Conservation (phyloP, 306 rosid genomes). For the Argentina anserina region DNA sequence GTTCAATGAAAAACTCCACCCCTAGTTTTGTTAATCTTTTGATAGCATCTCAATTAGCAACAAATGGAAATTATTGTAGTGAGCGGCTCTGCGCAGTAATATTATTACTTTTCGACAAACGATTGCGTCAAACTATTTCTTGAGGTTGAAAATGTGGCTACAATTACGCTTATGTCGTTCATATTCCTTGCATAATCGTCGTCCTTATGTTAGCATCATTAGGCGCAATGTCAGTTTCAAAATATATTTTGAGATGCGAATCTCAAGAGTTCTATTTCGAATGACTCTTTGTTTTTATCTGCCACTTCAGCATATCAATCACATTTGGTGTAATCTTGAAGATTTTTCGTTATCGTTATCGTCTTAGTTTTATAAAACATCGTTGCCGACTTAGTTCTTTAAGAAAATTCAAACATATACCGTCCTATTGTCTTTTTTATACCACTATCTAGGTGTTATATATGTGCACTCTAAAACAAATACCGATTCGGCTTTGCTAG, state of each 20-base stretch:
- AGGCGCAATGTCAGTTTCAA: background rate
- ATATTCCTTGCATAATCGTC: too few relatives aligned
- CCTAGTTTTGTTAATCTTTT: background rate
- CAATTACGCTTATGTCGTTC: too few relatives aligned
- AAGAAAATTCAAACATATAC: background rate
- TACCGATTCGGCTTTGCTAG: background rate
- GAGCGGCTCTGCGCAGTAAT: too few relatives aligned
- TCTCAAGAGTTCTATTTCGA: background rate
- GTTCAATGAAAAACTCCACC: background rate
- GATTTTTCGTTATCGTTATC: background rate
- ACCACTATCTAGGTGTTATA: background rate
- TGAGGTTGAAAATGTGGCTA: background rate
- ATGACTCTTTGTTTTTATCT: background rate
- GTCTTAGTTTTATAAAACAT: too few relatives aligned
- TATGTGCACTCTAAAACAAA: background rate
- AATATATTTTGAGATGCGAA: background rate
- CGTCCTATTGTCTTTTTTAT: background rate
- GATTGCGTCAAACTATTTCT: background rate
- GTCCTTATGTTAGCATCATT: background rate
- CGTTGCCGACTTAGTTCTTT: background rate
- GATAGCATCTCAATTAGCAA: background rate
- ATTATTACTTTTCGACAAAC: background rate
- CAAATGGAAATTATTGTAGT: background rate
- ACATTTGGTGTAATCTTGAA: background rate
- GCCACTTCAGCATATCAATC: rapidly evolving